Evolutionary conservation across 176 grass and related monocot species (phyloP).

Genomic region (Musa troglodytarum): DNA sequence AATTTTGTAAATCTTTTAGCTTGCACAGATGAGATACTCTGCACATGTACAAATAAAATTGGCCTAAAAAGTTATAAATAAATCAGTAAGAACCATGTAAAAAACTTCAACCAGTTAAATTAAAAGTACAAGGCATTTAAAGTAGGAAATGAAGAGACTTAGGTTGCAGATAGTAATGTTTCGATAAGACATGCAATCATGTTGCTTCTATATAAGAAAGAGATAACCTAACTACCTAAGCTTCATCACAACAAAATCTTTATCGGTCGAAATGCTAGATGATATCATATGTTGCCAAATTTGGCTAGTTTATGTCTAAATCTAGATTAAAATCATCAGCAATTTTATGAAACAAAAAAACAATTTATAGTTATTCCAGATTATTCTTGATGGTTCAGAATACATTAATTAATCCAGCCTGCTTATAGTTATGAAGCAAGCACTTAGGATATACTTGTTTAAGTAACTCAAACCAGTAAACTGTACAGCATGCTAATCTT

Average conservation of each 20-base stretch:
- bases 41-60: constrained; percentile 28
- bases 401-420: too few species aligned
- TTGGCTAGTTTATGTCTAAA: not conserved
- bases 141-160: not conserved
- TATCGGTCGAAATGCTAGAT: too few species aligned
- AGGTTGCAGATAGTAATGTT: not conserved
- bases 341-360: too few species aligned
- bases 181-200: not conserved
- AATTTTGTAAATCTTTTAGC: constrained; percentile 99
- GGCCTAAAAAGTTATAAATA: not conserved
- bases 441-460: not conserved
- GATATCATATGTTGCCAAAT: not conserved
- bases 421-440: too few species aligned
- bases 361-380: too few species aligned
- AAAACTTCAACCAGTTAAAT: not conserved
- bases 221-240: not conserved
- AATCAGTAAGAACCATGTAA: not conserved
- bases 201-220: not conserved
- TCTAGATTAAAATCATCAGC: not conserved
- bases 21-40: constrained; percentile 85
- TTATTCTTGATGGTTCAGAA: too few species aligned
- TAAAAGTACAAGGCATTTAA: not conserved
- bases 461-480: not conserved
- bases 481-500: not conserved
- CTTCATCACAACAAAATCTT: not conserved